Base-by-base conservation (phyloP, 2,329 filamentous ascomycete species). In the Chaetomium strumarium region DNA sequence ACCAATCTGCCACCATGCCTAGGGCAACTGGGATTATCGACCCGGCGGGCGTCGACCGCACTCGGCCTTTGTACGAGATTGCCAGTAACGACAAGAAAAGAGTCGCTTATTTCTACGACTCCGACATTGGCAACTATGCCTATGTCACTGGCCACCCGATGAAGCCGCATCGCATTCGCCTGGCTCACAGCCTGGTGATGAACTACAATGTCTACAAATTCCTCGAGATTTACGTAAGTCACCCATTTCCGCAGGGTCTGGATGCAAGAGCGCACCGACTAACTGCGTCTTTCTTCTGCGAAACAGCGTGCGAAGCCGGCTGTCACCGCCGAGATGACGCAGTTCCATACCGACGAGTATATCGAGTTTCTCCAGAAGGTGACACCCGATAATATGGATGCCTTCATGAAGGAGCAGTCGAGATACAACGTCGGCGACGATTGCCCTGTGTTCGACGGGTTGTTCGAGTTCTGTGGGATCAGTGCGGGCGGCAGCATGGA, bases 91-190 rank as follows among this genome's bases (percentile, higher is more conserved):
- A 65, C 60, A 70, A 70, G 63, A 95, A 93, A 73, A 90, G 92
- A 67, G 89, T 97, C 53, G 92, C 92, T 51, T 97, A 97, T 74
- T 97, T 97, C 71, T 97, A 97, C 78, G 92, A 97, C 68, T 95
- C 89, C 3, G 92, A 97, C 72, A 93, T 97, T 67, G 92, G 92
- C 60, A 97, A 97, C 71, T 97, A 96, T 75, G 91, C 92, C 68
- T 97, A 97, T 67, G 90, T 95, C 53, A 90, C 90, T 57, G 90
- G 90, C 17, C 93, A 99, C 75, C 93, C 93, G 39, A 99, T 99
- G 93, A 99, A 99, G 72, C 93, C 93, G 58, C 96, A 96, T 80
- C 86, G 93, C 19, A 85, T 99, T 64, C 90, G 91, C 17, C 75
- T 99, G 60, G 95, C 93, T 46, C 96, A 99, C 70, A 93, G 95